Evolutionary conservation across 352 stramenopile genomes (phyloP), one percentile per base, ranked within the genome.

Genomic region (Phytophthora litchii): DNA sequence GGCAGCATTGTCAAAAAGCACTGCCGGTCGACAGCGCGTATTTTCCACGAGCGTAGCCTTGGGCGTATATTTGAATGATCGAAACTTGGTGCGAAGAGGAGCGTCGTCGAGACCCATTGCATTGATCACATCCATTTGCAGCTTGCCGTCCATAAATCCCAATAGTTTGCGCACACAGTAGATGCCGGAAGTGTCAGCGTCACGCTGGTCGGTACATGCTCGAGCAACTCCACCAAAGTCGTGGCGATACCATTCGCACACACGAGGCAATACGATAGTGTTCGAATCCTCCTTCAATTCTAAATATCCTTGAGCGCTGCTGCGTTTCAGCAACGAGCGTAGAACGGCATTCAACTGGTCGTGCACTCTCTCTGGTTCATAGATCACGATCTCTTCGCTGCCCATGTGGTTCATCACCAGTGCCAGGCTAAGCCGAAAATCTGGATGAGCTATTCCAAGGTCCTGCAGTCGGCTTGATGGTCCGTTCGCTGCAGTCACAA

Each of bases 391-490:
- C 20, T 50, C 45, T 14, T 68, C 55, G 19, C 38, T 53, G 23
- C 27, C 36, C 42, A 43, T 51, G 19, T 85, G 80, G 34, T 91
- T 83, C 65, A 88, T 70, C 12, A 85, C 67, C 6, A 95, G 50
- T 13, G 83, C 86, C 21, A 95, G 75, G 51, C 75, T 86, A 2
- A 93, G 34, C 2, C 86, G 83, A 45, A 95, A 95, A 61, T 95
- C 86, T 3, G 84, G 84, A 42, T 92, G 83, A 2, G 54, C 45
- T 4, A 94, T 23, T 0, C 71, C 80, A 9, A 89, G 71, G 3
- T 53, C 54, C 6, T 47, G 41, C 0, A 89, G 48, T 46, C 57
- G 53, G 49, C 57, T 70, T 5, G 27, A 21, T 57, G 53, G 35
- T 23, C 45, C 58, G 5, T 61, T 59, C 5, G 42, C 45, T 19